Conservation (phyloP, 495 filamentous ascomycete genomes). For the Bryoglossum gracile region DNA sequence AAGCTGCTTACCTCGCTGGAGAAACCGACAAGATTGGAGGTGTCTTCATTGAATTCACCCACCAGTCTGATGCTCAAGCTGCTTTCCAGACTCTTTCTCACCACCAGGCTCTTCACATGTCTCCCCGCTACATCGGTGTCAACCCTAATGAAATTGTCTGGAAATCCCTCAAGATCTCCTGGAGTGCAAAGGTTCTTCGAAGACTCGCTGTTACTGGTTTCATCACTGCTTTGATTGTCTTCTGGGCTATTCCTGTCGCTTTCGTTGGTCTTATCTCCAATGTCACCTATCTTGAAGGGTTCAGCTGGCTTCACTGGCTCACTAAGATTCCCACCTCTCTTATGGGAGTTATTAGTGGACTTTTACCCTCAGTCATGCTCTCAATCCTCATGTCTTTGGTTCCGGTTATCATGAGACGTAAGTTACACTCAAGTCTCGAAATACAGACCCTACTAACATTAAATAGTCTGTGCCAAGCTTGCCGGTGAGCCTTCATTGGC, state of each 20-base stretch:
- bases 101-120: conserved; percentile 86
- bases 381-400: conserved; percentile 85
- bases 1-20: conserved; percentile 64
- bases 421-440: conserved; percentile 31
- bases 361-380: conserved; percentile 73
- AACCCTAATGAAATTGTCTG: conserved; percentile 84
- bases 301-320: conserved; percentile 71
- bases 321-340: conserved; percentile 60
- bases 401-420: conserved; percentile 66
- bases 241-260: conserved; percentile 92
- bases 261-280: conserved; percentile 85
- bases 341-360: conserved; percentile 75
- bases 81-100: conserved; percentile 83
- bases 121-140: conserved; percentile 83
- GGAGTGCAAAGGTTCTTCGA: conserved; percentile 78
- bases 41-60: conserved; percentile 84
- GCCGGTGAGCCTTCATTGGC: conserved; percentile 72
- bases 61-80: conserved; percentile 74
- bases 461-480: conserved; percentile 56
- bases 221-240: conserved; percentile 74
- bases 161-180: conserved; percentile 76
- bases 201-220: conserved; percentile 61
- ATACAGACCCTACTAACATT: conserved; percentile 22
- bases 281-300: conserved; percentile 56
- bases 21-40: conserved; percentile 60